Percentiles rank a stretch among this genome's conserved stretches.
phyloP scores from a whole-genome alignment of 2,329 filamentous ascomycete species.

The Amylocarpus encephaloides region DNA sequence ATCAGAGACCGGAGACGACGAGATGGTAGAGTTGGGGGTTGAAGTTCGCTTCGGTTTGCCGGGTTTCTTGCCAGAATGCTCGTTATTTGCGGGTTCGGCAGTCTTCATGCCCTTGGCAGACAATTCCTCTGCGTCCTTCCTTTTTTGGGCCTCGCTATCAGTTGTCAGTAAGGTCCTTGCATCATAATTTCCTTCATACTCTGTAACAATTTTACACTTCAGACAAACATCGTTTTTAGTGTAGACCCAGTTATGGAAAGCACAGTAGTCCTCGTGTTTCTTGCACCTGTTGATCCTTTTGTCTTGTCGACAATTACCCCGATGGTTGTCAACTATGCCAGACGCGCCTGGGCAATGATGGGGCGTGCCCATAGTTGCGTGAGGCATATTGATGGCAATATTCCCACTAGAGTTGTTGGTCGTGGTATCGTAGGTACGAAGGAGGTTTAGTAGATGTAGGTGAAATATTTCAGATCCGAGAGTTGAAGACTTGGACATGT shows the following conservation, averaged over 20 bases:
- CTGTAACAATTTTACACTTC: not conserved
- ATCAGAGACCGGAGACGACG: too few relatives aligned
- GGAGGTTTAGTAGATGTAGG: too few relatives aligned
- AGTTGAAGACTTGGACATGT: too few relatives aligned
- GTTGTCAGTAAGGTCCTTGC: not conserved
- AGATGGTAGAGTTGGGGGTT: too few relatives aligned
- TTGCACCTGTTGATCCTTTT: not conserved
- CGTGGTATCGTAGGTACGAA: not conserved
- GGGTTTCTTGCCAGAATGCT: not conserved
- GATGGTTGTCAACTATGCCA: not conserved
- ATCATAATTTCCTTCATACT: not conserved
- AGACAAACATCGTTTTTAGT: not conserved
- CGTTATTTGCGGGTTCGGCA: not conserved
- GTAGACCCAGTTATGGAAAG: not conserved
- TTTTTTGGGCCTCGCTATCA: not conserved
- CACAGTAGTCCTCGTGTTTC: constrained; percentile 1
- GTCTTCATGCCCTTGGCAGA: not conserved
- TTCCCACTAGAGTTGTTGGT: not conserved
- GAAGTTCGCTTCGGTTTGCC: too few relatives aligned
- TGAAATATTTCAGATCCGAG: too few relatives aligned
- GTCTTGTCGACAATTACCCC: not conserved
- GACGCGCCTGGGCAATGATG: constrained; percentile 4
- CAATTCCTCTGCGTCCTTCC: not conserved
- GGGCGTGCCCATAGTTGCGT: not conserved
- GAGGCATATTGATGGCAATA: not conserved